These are phyloP conservation scores for Sporopachydermia lactativora DNA, from an alignment of 805 yeast species.

Conservation along the genomic window DNA sequence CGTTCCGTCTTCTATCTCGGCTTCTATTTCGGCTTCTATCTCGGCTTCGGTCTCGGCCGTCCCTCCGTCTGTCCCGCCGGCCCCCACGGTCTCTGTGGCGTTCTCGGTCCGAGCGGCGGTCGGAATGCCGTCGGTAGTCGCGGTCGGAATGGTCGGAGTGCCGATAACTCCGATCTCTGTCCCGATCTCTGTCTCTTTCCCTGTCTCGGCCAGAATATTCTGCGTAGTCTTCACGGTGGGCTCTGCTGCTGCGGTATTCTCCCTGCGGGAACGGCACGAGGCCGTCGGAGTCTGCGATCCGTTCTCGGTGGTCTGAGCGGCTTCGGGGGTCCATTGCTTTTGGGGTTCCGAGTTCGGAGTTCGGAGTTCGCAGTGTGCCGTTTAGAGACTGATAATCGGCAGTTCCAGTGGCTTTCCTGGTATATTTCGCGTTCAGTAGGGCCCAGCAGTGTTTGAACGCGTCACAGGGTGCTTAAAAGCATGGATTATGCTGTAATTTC, in stretches of 20 bases:
- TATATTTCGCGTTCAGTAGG: no score
- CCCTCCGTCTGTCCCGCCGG: conserved; percentile 8
- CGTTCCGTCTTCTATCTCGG: conserved; percentile 10
- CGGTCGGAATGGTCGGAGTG: conserved; percentile 4
- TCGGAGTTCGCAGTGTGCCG: no score
- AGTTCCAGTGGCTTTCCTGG: no score
- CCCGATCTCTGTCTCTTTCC: conserved; percentile 12
- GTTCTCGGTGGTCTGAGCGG: no score
- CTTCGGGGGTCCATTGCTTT: no score
- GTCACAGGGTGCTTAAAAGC: no score
- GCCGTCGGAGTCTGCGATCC: neutral
- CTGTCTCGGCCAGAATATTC: conserved; percentile 9
- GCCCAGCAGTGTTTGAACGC: no score
- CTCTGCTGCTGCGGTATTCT: conserved; percentile 4
- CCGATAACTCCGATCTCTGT: conserved; percentile 10
- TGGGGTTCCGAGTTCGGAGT: no score
- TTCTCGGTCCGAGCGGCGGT: conserved; percentile 7
- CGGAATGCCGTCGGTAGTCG: conserved; percentile 9
- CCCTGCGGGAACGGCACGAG: conserved; percentile 2
- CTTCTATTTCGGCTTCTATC: conserved; percentile 8
- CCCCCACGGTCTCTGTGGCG: conserved; percentile 10
- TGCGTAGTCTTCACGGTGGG: conserved; percentile 8
- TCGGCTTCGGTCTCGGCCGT: conserved; percentile 9
- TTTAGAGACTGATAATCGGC: no score
- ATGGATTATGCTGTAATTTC: no score